Base-by-base conservation (phyloP, 1,284 basidiomycete genomes). In the Fistulinella cinereoalba region DNA sequence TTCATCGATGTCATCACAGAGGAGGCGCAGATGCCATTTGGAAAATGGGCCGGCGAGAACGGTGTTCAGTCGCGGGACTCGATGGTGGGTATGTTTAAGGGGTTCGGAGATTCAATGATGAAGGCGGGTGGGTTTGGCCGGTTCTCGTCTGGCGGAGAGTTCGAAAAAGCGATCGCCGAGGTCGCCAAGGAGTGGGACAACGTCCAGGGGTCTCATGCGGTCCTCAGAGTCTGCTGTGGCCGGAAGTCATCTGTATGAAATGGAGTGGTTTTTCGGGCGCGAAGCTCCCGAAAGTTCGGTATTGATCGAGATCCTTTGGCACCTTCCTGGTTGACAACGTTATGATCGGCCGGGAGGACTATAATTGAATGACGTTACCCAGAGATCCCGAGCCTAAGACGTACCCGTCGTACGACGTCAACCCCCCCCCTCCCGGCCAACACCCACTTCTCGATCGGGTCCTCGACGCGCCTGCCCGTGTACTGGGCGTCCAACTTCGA, bases 401-500 rank as follows among this genome's bases (percentile, higher is more conserved):
- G 5, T 60, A 51, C 44, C 60, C 57, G 0, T 15, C 16, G 5
- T 48, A 48, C n/a, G 18, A 31, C 4, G 24, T 9, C 27, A 50
- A 22, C 3, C 29, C 44, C 24, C 41, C 41, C n/a, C n/a, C n/a
- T n/a, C n/a, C n/a, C n/a, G n/a, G n/a, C n/a, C 6, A 62, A 60
- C 15, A 39, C 41, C 13, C 55, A 60, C 18, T 47, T 58, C 22
- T 54, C 34, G 19, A 22, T 36, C 3, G 50, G 43, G 18, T 51
- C 54, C 2, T 44, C 44, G 11, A 56, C 57, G 1, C 13, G 23
- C 4, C 47, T 61, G 2, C 58, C 58, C 3, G 44, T 38, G 11
- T 43, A 48, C 33, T 64, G 60, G 66, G 44, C 50, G 7, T 49
- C 50, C 42, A 52, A 54, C 31, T 65, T 67, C 51, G 44, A 37